Conservation (phyloP, 257 asterid genomes). For the Ilex aquifolium region DNA sequence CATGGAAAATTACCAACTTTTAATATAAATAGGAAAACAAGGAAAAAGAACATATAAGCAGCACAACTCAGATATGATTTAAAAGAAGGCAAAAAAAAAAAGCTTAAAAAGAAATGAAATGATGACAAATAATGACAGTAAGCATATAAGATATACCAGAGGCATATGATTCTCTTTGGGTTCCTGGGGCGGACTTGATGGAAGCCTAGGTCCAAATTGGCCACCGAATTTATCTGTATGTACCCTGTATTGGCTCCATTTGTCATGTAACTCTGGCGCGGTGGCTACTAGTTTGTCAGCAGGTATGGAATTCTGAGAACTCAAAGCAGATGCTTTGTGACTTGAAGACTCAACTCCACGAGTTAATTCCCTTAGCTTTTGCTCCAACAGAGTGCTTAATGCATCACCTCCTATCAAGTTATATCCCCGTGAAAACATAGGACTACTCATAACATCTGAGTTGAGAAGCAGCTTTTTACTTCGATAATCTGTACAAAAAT, state of each 20-base stretch:
- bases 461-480: constrained; percentile 32
- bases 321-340: constrained; percentile 22
- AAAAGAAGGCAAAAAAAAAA: neutral
- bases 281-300: constrained; percentile 16
- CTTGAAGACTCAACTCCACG: constrained; percentile 49
- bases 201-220: constrained; percentile 19
- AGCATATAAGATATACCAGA: constrained; percentile 32
- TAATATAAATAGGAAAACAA: neutral
- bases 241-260: constrained; percentile 22
- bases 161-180: constrained; percentile 21
- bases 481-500: constrained; percentile 29
- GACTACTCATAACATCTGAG: constrained; percentile 25
- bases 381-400: constrained; percentile 71
- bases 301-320: constrained; percentile 23
- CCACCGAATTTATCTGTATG: constrained; percentile 31
- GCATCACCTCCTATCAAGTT: constrained; percentile 53
- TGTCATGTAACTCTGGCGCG: constrained; percentile 26
- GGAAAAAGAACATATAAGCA: too few relatives aligned
- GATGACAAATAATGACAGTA: neutral
- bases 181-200: constrained; percentile 24
- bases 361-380: constrained; percentile 66
- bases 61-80: neutral
- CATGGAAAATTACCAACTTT: too few relatives aligned
- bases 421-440: constrained; percentile 30
- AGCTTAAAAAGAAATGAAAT: neutral